Evolutionary conservation across 2,329 filamentous ascomycete genomes (phyloP).

Genomic region (Talaromyces amestolkiae): DNA sequence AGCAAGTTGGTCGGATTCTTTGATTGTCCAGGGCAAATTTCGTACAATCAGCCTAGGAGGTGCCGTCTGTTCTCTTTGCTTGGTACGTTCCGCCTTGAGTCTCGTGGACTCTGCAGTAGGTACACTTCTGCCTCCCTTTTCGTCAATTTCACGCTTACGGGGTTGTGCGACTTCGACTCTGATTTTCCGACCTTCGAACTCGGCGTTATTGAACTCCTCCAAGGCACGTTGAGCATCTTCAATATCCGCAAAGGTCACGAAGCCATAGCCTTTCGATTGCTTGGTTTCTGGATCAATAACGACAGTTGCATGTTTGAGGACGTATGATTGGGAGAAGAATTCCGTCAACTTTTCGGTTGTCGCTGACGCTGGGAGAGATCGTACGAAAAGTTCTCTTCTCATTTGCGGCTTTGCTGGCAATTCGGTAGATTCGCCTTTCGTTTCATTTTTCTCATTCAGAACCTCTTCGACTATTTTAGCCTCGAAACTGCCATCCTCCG

Average conservation of each 20-base stretch:
- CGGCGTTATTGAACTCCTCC: conserved; percentile 73
- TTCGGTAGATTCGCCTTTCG: conserved; percentile 23
- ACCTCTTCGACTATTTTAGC: conserved; percentile 23
- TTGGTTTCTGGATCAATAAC: conserved; percentile 84
- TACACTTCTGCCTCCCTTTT: conserved; percentile 46
- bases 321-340: conserved; percentile 90
- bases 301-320: conserved; percentile 93
- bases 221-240: conserved; percentile 83
- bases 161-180: conserved; percentile 85
- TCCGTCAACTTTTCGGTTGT: conserved; percentile 81
- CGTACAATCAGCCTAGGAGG: conserved; percentile 80
- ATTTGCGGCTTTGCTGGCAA: conserved; percentile 29
- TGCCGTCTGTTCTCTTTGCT: conserved; percentile 59
- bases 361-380: conserved; percentile 72
- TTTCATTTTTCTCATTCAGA: conserved; percentile 21
- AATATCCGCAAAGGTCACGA: conserved; percentile 92
- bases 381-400: conserved; percentile 78
- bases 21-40: conserved; percentile 95
- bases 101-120: conserved; percentile 38
- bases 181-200: conserved; percentile 76
- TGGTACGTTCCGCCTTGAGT: conserved; percentile 49
- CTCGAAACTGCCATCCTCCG: conserved; percentile 28
- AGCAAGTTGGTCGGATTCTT: conserved; percentile 74
- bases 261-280: conserved; percentile 86
- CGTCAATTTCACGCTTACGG: conserved; percentile 66